These are phyloP conservation scores for Camelina sativa DNA, from an alignment of 345 rosid genomes.

Conservation along the genomic window DNA sequence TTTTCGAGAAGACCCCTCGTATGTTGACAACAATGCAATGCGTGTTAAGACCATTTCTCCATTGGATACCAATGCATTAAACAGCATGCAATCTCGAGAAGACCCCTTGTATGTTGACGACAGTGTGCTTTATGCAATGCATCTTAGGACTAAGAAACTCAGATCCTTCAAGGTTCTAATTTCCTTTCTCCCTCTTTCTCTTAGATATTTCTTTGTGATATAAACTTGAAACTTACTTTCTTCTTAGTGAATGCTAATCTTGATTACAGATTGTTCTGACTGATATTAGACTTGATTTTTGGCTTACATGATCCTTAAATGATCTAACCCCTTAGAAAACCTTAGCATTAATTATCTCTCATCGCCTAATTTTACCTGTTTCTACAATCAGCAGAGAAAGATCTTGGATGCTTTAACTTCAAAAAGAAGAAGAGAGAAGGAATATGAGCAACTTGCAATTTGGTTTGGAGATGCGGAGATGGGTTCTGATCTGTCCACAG, in stretches of 20 bases:
- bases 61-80: conserved; percentile 59
- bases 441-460: conserved; percentile 77
- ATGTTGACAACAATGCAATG: conserved; percentile 52
- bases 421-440: conserved; percentile 62
- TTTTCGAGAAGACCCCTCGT: conserved; percentile 53
- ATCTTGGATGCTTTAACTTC: conserved; percentile 67
- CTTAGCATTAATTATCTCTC: not conserved
- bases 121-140: conserved; percentile 55
- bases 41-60: conserved; percentile 44
- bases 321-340: not conserved
- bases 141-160: conserved; percentile 45
- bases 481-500: conserved; percentile 41
- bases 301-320: not conserved
- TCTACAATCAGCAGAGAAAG: conserved; percentile 56
- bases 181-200: conserved; percentile 36
- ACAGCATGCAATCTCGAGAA: conserved; percentile 49
- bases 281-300: not conserved
- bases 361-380: conserved; percentile 17
- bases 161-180: conserved; percentile 68
- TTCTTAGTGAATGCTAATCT: not conserved
- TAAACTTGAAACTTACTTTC: not conserved
- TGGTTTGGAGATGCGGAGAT: conserved; percentile 70
- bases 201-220: not conserved
- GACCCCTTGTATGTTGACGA: conserved; percentile 49
- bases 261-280: conserved; percentile 3